Evolutionary conservation across 208 protist genomes (phyloP).

Genomic region (Trichomonas tenax): DNA sequence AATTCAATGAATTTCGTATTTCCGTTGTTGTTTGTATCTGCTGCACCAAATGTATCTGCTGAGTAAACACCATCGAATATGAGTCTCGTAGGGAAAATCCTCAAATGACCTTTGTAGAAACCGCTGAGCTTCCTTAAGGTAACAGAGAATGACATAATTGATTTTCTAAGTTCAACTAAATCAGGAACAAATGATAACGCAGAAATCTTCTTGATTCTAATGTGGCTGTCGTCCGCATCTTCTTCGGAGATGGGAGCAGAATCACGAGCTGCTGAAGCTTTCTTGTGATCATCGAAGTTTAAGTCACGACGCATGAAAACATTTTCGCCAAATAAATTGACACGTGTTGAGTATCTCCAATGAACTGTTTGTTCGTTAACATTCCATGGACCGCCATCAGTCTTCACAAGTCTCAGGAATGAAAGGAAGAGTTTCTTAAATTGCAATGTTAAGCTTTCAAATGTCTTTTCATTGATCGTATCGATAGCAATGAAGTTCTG

Average conservation of each 20-base stretch:
- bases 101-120: background rate
- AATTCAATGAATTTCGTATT: background rate
- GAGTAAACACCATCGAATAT: background rate
- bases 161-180: background rate
- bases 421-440: background rate
- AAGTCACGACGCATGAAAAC: background rate
- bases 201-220: background rate
- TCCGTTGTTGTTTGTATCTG: background rate
- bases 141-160: background rate
- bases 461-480: background rate
- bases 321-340: background rate
- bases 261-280: background rate
- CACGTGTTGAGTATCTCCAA: background rate
- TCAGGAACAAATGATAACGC: background rate
- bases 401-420: background rate
- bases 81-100: background rate
- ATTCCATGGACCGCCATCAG: background rate
- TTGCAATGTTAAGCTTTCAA: background rate
- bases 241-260: background rate
- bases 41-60: background rate
- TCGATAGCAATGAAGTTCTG: too few species aligned
- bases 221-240: background rate
- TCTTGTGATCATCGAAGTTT: background rate
- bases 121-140: background rate
- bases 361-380: background rate